A percentile compares a stretch with the other conserved stretches of the same genome.
phyloP scores from a whole-genome alignment of 805 yeast species.

The Nakazawaea sp. region DNA sequence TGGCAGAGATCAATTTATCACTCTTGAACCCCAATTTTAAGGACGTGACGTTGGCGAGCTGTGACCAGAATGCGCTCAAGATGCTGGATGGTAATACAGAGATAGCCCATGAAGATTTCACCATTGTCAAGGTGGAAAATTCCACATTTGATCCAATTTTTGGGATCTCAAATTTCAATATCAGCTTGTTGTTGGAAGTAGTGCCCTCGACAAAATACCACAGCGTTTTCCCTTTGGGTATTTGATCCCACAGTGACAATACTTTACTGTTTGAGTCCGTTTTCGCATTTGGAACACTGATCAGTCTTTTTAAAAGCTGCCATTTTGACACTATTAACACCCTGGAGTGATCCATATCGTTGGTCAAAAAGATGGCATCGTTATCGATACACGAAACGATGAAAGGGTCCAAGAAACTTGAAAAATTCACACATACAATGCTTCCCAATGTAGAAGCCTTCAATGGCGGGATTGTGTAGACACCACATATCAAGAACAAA shows the following conservation, averaged over 20 bases:
- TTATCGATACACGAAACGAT: too few relatives aligned
- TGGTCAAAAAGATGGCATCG: too few relatives aligned
- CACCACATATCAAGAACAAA: constrained; percentile 27
- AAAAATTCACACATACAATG: constrained; percentile 46
- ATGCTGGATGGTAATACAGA: constrained; percentile 2
- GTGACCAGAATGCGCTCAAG: not conserved
- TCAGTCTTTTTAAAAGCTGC: constrained; percentile 13
- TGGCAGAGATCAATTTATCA: not conserved
- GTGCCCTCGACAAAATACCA: constrained; percentile 76
- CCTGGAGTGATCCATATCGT: too few relatives aligned
- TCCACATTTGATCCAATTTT: not conserved
- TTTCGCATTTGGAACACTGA: too few relatives aligned
- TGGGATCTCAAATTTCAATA: constrained; percentile 43
- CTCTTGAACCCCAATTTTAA: constrained; percentile 2
- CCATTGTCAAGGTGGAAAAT: constrained; percentile 3
- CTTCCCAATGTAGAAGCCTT: not conserved
- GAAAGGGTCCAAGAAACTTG: constrained; percentile 53
- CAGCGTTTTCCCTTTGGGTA: too few relatives aligned
- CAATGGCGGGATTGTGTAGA: constrained; percentile 14
- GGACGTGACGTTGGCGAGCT: not conserved
- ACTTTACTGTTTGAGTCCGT: too few relatives aligned
- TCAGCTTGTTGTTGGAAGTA: constrained; percentile 73
- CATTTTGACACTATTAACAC: constrained; percentile 23
- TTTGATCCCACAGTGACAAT: too few relatives aligned
- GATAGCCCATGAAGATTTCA: constrained; percentile 4